Base-by-base conservation (phyloP, 805 yeast species). In the Priceomyces melissophilus region DNA sequence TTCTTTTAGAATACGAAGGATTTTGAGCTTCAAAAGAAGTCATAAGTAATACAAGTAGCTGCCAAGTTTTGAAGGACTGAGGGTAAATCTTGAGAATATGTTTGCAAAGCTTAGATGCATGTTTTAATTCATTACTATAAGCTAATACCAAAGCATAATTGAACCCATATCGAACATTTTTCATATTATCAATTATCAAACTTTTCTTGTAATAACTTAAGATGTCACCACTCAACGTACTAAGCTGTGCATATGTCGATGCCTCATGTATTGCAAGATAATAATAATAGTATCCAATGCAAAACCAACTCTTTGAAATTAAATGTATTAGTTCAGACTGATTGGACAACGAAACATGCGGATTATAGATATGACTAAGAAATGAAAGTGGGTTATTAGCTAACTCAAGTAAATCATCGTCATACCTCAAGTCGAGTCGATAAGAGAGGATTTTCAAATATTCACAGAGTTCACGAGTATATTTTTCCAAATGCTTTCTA, bases 31-130 rank as follows among this genome's bases (percentile, higher is more conserved):
- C 87, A 30, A 73, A 72, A 0, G 82, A 73, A 0, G 90, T 76
- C 25, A 81, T 67, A n/a, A 84, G 60, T 42, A 86, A 69, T 0
- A 81, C 76, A 31, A 85, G 63, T 48, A 87, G 62, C 54, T 85
- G 85, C 81, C 91, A 81, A 6, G 81, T 73, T 50, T 74, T 75
- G 50, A 81, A 68, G 37, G 79, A 73, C 32, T 75, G 75, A 0
- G 86, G 84, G 41, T 69, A 69, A 31, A 67, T 59, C 34, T 70
- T 76, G 43, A 81, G 61, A 3, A 78, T 67, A 35, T 65, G 59
- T 52, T 78, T 81, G 44, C 79, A 54, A 35, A 73, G 59, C 43
- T 65, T 71, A 9, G 69, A 53, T 2, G 84, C 66, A 7, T 67
- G 69, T 15, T 61, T 65, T 11, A 72, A 54, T 12, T 71, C 60